Evolutionary conservation across 768 basidiomycete species (phyloP).

Genomic region (Sistotremastrum niveocremeum): DNA sequence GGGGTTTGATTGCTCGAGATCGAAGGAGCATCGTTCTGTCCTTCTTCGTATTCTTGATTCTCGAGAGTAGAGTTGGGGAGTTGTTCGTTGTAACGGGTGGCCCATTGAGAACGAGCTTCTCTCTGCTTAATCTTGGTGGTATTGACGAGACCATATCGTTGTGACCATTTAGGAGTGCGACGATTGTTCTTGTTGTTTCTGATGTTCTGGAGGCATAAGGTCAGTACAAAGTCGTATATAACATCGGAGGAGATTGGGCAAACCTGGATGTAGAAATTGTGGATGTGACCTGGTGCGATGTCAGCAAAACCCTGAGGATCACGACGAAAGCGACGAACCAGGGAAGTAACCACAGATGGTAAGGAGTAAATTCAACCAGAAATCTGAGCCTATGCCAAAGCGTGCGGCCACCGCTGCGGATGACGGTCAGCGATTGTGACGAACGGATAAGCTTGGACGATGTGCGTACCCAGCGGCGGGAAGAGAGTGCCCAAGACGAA

Average conservation of each 20-base stretch:
- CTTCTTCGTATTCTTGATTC: constrained; percentile 63
- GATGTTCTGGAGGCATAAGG: constrained; percentile 50
- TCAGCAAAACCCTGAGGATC: constrained; percentile 2
- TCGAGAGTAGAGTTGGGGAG: constrained; percentile 56
- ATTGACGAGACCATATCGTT: constrained; percentile 82
- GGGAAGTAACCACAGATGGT: constrained; percentile 90
- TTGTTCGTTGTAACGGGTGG: constrained; percentile 73
- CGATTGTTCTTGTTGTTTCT: constrained; percentile 88
- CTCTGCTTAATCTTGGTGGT: constrained; percentile 65
- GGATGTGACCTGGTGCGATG: constrained; percentile 52
- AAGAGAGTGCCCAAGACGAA: constrained; percentile 85
- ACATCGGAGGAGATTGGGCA: constrained; percentile 1
- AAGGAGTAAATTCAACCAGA: constrained; percentile 78
- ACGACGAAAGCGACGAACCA: constrained; percentile 28
- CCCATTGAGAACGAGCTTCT: constrained; percentile 77
- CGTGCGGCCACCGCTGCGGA: constrained; percentile 76
- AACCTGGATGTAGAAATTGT: constrained; percentile 90
- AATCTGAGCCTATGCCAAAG: constrained; percentile 84
- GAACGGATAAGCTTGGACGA: neutral
- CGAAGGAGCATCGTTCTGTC: constrained; percentile 38
- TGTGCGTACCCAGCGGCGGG: constrained; percentile 68
- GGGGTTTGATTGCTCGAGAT: constrained; percentile 17
- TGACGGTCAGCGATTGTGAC: constrained; percentile 2
- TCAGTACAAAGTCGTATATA: constrained; percentile 1
- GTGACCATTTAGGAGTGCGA: constrained; percentile 93